Evolutionary conservation across 345 rosid genomes (phyloP), one percentile per base, ranked within the genome.

Genomic region (Clausena lansium): DNA sequence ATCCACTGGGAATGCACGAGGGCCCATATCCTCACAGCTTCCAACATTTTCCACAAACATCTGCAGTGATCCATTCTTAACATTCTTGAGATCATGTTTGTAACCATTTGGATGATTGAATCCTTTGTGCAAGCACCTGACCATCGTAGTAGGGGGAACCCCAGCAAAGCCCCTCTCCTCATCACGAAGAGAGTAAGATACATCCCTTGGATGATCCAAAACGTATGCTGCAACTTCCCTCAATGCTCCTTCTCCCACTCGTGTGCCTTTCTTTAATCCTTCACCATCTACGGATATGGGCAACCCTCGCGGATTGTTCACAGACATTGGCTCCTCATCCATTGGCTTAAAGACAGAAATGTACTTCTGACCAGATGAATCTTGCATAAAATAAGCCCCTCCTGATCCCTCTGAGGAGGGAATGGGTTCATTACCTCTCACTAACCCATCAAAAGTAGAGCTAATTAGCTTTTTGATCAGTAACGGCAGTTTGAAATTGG

Each of bases 11-110:
- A 94, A 94, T 58, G 82, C 84, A 73, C 83, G 7, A 50, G 91
- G 91, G 36, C 98, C 98, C 91, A 90, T 88, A 79, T 94, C 97
- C 82, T 94, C 98, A 78, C 98, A 94, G 73, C 91, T 94, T 78
- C 98, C 97, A 65, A 76, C 62, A 74, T 91, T 94, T 77, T 83
- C 78, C 81, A 92, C 75, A 72, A 90, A 94, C 96, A 84, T 91
- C 84, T 94, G 98, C 82, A 94, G 67, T 19, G 98, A 94, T 27
- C 98, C 98, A 25, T 91, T 84, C 86, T 94, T 92, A 20, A 81
- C 52, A 78, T 89, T 86, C 81, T 80, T 81, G 6, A 55, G 64
- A 78, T 88, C 54, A 76, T 38, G 55, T 60, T 78, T 81, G 78
- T 77, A 92, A 78, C 93, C 95, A 9, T 82, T 83, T 52, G 93